These are phyloP conservation scores for Nemania abortiva DNA, from an alignment of 2,329 filamentous ascomycete genomes.

Conservation along the genomic window DNA sequence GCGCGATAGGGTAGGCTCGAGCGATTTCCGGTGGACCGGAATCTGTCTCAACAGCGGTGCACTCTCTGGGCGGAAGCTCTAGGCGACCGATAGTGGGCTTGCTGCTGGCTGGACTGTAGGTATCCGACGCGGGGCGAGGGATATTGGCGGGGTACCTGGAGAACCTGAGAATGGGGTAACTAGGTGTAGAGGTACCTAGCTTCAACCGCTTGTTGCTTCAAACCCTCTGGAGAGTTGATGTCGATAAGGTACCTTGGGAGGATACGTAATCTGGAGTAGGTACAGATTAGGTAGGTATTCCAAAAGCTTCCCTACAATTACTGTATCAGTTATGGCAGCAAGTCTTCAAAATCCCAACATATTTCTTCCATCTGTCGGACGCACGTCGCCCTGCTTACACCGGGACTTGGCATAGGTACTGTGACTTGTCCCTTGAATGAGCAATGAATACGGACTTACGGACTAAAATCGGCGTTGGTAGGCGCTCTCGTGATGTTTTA, in stretches of 20 bases:
- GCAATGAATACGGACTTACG: slow-evolving; percentile 14
- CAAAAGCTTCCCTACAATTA: slow-evolving; percentile 24
- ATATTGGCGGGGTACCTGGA: slow-evolving; percentile 19
- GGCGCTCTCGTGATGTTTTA: slow-evolving; percentile 5
- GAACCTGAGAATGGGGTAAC: neutral
- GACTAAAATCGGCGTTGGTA: slow-evolving; percentile 27
- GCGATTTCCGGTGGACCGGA: slow-evolving; percentile 31
- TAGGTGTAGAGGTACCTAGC: neutral
- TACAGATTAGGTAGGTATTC: slow-evolving; percentile 5
- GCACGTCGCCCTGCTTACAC: neutral
- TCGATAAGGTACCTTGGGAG: neutral
- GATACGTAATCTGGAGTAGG: neutral
- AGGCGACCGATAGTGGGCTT: slow-evolving; percentile 4
- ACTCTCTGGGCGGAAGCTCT: slow-evolving; percentile 1
- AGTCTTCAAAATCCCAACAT: neutral
- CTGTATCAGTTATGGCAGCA: slow-evolving; percentile 8
- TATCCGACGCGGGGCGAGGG: neutral
- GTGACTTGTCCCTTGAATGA: slow-evolving; percentile 10
- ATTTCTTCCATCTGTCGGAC: neutral
- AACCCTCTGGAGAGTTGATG: neutral
- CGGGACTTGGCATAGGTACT: neutral
- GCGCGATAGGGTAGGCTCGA: slow-evolving; percentile 15
- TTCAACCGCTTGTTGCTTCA: neutral
- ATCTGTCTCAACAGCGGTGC: slow-evolving; percentile 8
- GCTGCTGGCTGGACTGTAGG: neutral